Base-by-base conservation (phyloP, 164 flowering plant genomes). In the Magnolia kwangsiensis region DNA sequence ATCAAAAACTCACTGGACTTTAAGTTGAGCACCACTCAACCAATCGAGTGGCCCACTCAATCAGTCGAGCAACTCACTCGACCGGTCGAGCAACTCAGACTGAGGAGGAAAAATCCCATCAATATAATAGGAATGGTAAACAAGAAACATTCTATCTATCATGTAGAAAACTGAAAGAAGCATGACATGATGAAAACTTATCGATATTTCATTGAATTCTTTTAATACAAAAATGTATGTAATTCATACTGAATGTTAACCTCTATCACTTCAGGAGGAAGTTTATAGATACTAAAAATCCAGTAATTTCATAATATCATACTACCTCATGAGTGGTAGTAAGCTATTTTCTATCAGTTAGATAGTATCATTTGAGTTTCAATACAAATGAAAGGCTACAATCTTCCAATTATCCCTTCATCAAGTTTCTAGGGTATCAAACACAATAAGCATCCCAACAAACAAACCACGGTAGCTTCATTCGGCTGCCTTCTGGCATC, bases 401-500 rank as follows among this genome's bases (percentile, higher is more conserved):
- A 71, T 51, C 51, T 64, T 73, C 59, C 13, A 76, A 27, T 74
- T 63, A 63, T 51, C 69, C 72, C 63, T 51, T 77, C 64, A 85
- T 27, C 55, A 69, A 79, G 72, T 74, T 67, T 80, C 59, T 83
- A 82, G 77, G 80, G 78, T 74, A 74, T 31, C 78, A 58, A 69
- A 76, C 77, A 77, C 78, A 84, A 73, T 76, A 87, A 82, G 75
- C 83, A 84, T 74, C 88, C 92, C 82, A 87, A 77, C 80, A 83
- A 88, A 85, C 92, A 91, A 87, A 88, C 93, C 95, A 87, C 84
- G 90, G 83, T 91, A 91, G 93, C 93, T 91, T 91, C 92, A 84
- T 87, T 86, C 77, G 88, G 83, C 85, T 89, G 90, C 90, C 96
- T 89, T 89, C 85, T 80, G 86, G 87, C 92, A 94, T 85, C 84